These are phyloP conservation scores for Flagelloscypha sp. DNA, from an alignment of 768 basidiomycete genomes.

Conservation along the genomic window DNA sequence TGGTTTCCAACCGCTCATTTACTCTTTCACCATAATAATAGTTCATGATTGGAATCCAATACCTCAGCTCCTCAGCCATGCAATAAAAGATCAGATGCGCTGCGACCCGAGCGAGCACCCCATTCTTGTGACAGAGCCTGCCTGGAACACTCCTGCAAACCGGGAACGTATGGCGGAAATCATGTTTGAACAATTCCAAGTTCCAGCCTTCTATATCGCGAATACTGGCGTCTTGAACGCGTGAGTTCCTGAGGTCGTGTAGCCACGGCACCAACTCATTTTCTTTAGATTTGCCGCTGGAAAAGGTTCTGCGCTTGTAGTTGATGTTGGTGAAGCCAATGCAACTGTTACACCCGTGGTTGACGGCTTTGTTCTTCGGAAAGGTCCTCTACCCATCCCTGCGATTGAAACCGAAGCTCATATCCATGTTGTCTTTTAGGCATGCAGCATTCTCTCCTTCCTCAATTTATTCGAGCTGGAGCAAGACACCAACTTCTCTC, in stretches of 20 bases:
- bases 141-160: constrained; percentile 93
- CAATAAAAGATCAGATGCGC: constrained; percentile 67
- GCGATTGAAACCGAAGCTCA: background rate
- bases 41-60: constrained; percentile 75
- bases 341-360: constrained; percentile 93
- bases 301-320: constrained; percentile 92
- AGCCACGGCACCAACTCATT: constrained; percentile 5
- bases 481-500: constrained; percentile 66
- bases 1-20: background rate
- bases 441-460: background rate
- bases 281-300: constrained; percentile 82
- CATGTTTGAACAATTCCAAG: constrained; percentile 93
- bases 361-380: constrained; percentile 94
- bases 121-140: constrained; percentile 85
- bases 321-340: constrained; percentile 86
- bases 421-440: constrained; percentile 1
- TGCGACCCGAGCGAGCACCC: constrained; percentile 81
- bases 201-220: constrained; percentile 94
- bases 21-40: constrained; percentile 15
- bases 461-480: constrained; percentile 19
- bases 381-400: constrained; percentile 44
- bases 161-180: constrained; percentile 94
- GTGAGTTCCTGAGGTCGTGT: constrained; percentile 35
- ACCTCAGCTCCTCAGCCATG: constrained; percentile 63
- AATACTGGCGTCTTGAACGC: constrained; percentile 92